These are phyloP conservation scores for Pisolithus orientalis DNA, from an alignment of 768 basidiomycete genomes.

Conservation along the genomic window DNA sequence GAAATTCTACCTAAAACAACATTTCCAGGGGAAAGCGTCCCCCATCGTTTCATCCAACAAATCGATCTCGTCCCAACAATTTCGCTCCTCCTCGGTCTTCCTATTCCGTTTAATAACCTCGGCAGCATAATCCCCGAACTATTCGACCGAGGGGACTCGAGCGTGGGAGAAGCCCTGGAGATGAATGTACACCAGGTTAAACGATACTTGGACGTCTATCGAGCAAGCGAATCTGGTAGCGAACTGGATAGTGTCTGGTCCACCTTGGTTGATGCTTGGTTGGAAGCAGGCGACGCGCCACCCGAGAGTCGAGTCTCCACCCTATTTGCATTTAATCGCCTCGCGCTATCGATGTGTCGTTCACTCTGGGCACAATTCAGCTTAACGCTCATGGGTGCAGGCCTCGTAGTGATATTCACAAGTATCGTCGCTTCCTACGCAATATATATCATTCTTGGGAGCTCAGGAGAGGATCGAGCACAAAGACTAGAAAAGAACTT, in stretches of 20 bases:
- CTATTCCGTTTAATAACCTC: constrained; percentile 94
- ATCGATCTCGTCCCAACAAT: constrained; percentile 90
- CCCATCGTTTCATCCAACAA: constrained; percentile 74
- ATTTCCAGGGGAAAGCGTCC: constrained; percentile 52
- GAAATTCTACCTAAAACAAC: constrained; percentile 46
- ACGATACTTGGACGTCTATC: constrained; percentile 72
- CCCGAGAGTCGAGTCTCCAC: constrained; percentile 8
- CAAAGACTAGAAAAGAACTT: constrained; percentile 34
- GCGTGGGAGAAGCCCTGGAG: constrained; percentile 54
- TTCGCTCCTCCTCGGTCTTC: constrained; percentile 83
- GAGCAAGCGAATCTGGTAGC: constrained; percentile 55
- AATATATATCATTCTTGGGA: constrained; percentile 45
- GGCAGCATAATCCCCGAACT: constrained; percentile 89
- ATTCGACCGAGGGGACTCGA: constrained; percentile 51
- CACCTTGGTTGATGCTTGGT: constrained; percentile 43
- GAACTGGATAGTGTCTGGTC: constrained; percentile 69
- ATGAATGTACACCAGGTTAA: constrained; percentile 73
- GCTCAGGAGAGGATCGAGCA: constrained; percentile 34
- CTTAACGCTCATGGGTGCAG: constrained; percentile 65
- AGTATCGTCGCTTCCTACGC: constrained; percentile 50
- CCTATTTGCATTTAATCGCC: constrained; percentile 22
- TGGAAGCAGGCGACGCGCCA: constrained; percentile 24
- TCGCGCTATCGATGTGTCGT: constrained; percentile 56
- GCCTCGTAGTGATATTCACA: constrained; percentile 55
- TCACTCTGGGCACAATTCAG: constrained; percentile 95